phyloP scores from a whole-genome alignment of 108 stramenopile genomes.

The Asterionellopsis glacialis region DNA sequence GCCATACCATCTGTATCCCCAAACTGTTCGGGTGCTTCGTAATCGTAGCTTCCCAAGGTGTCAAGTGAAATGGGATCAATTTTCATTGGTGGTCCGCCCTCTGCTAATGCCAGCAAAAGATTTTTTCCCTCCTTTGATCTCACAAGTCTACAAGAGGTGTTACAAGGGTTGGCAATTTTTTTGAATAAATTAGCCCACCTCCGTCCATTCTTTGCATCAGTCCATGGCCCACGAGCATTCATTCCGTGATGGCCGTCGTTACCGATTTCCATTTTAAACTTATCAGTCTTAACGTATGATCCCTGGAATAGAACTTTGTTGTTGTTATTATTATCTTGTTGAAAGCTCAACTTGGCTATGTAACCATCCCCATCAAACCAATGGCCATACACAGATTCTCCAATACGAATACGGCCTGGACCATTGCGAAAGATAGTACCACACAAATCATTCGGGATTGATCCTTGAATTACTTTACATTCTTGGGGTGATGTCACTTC shows the following conservation, averaged over 20 bases:
- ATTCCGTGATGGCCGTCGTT: constrained; percentile 8
- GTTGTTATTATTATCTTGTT: constrained; percentile 1
- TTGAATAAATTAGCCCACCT: constrained; percentile 28
- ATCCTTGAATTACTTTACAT: constrained; percentile 5
- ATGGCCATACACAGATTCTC: constrained; percentile 24
- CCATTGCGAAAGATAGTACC: constrained; percentile 27
- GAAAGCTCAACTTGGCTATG: constrained; percentile 12
- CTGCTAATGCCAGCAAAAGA: constrained; percentile 24
- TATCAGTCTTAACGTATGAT: constrained; percentile 25
- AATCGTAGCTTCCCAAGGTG: constrained; percentile 9
- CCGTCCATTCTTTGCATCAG: constrained; percentile 16
- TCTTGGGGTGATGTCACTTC: constrained; percentile 6
- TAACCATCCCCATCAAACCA: constrained; percentile 48
- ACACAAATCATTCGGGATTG: constrained; percentile 24
- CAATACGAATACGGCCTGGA: constrained; percentile 36
- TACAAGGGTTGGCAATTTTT: constrained; percentile 28
- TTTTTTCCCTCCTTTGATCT: background rate
- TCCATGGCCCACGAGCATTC: constrained; percentile 35
- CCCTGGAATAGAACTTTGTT: constrained; percentile 17
- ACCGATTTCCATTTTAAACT: constrained; percentile 11
- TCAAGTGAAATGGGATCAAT: constrained; percentile 23
- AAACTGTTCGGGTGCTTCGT: constrained; percentile 1
- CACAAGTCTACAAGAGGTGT: constrained; percentile 27
- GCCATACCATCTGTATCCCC: constrained; percentile 4
- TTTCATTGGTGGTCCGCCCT: constrained; percentile 35